Percentiles rank a stretch among this genome's conserved stretches.
These are phyloP conservation scores for Trichoderma sp. DNA, from an alignment of 2,329 filamentous ascomycete genomes.

Conservation along the genomic window DNA sequence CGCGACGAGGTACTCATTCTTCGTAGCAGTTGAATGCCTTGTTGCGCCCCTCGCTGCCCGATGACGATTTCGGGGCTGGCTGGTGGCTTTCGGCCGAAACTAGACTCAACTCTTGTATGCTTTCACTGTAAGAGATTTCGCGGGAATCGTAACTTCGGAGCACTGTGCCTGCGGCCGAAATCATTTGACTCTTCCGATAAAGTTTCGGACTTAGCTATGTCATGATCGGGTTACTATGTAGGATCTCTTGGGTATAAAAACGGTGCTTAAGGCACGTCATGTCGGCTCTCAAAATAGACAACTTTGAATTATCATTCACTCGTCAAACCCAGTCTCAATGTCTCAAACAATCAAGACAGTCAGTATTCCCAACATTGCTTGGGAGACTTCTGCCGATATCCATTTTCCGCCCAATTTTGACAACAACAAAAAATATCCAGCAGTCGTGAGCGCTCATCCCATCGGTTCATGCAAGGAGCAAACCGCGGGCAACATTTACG, in stretches of 20 bases:
- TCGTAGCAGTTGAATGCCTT: neutral
- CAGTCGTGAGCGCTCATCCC: neutral
- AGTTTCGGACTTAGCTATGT: neutral
- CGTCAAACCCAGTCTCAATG: neutral
- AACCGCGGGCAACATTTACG: neutral
- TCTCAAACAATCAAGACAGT: neutral
- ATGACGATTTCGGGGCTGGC: neutral
- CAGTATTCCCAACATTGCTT: neutral
- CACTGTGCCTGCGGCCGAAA: neutral
- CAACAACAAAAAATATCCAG: neutral
- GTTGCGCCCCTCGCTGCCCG: neutral
- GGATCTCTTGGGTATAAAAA: neutral
- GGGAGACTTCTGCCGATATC: neutral
- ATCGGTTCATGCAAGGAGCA: neutral
- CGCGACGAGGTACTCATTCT: neutral
- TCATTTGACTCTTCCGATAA: neutral
- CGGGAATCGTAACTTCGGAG: neutral
- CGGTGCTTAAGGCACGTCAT: neutral
- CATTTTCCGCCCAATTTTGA: neutral
- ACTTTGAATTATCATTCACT: neutral
- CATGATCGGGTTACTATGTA: neutral
- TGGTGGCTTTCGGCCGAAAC: neutral
- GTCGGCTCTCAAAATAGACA: neutral
- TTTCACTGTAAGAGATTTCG: neutral
- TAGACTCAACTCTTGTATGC: neutral